Percentiles rank a stretch among this genome's conserved stretches.
phyloP scores from a whole-genome alignment of 192 early-diverging fungal species.

The Backusella tuberculispora region DNA sequence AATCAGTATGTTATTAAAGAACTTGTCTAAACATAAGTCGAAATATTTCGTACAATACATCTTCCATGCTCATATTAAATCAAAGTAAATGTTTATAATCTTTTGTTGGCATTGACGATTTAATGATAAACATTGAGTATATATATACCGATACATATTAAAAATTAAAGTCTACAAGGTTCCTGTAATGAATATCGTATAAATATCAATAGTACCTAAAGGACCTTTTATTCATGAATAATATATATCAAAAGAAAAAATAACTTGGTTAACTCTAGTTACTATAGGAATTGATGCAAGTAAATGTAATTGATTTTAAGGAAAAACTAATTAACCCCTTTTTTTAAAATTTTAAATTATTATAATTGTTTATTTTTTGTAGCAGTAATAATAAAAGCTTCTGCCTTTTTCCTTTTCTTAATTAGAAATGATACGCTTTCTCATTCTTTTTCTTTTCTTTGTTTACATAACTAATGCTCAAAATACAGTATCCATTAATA shows the following conservation, averaged over 20 bases:
- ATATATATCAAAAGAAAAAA: background rate
- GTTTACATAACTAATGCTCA: background rate
- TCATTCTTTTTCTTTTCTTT: background rate
- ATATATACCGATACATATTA: too few species aligned
- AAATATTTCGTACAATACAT: too few species aligned
- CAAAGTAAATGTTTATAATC: too few species aligned
- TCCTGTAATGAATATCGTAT: too few species aligned
- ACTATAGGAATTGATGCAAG: background rate
- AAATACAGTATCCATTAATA: background rate
- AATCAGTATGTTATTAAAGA: too few species aligned
- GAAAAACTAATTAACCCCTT: background rate
- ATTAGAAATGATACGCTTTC: background rate
- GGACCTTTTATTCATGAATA: too few species aligned
- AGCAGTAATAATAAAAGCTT: background rate
- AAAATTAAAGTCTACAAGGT: too few species aligned
- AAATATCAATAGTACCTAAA: too few species aligned
- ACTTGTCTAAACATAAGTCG: too few species aligned
- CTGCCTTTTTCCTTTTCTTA: background rate
- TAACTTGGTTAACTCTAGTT: background rate
- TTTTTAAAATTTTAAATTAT: conserved; percentile 6
- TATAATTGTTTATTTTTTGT: background rate
- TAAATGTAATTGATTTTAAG: background rate
- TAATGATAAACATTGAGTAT: too few species aligned
- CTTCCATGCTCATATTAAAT: too few species aligned
- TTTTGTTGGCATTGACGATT: too few species aligned